Conservation (phyloP, 1,139 yeast species). For the Sugiyamaella paludigena region DNA sequence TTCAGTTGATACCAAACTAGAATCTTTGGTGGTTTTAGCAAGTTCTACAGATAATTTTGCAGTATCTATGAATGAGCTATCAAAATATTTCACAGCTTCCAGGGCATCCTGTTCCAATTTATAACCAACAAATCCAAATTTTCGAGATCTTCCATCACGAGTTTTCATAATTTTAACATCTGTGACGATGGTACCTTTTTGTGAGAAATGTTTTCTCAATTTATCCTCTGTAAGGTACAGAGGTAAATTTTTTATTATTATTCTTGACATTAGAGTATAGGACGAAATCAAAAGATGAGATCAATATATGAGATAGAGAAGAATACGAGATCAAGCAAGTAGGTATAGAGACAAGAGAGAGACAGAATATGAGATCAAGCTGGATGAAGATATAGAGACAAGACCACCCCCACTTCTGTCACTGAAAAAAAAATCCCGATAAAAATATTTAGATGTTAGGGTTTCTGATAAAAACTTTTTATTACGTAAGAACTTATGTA, state of each 20-base stretch:
- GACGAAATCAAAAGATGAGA: not conserved
- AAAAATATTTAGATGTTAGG: too few relatives aligned
- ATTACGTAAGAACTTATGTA: too few relatives aligned
- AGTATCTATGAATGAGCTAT: conserved; percentile 80
- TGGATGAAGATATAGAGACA: too few relatives aligned
- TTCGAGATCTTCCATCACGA: conserved; percentile 80
- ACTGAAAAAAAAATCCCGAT: too few relatives aligned
- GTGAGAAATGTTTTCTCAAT: conserved; percentile 63
- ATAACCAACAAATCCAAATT: conserved; percentile 92
- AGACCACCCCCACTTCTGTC: too few relatives aligned
- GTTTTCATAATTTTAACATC: conserved; percentile 84
- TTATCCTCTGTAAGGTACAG: conserved; percentile 74
- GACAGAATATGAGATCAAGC: too few relatives aligned
- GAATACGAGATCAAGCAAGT: too few relatives aligned
- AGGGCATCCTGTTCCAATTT: conserved; percentile 70
- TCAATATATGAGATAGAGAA: not conserved
- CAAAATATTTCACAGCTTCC: conserved; percentile 70
- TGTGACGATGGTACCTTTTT: conserved; percentile 59
- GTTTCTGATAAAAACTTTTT: too few relatives aligned
- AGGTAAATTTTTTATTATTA: conserved; percentile 94
- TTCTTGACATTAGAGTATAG: conserved; percentile 59
- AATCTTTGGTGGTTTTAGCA: conserved; percentile 88
- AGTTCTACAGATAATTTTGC: conserved; percentile 71
- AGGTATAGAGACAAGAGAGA: too few relatives aligned
- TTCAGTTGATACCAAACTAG: conserved; percentile 63